phyloP scores from a whole-genome alignment of 805 yeast species.

The Torulaspora franciscae region DNA sequence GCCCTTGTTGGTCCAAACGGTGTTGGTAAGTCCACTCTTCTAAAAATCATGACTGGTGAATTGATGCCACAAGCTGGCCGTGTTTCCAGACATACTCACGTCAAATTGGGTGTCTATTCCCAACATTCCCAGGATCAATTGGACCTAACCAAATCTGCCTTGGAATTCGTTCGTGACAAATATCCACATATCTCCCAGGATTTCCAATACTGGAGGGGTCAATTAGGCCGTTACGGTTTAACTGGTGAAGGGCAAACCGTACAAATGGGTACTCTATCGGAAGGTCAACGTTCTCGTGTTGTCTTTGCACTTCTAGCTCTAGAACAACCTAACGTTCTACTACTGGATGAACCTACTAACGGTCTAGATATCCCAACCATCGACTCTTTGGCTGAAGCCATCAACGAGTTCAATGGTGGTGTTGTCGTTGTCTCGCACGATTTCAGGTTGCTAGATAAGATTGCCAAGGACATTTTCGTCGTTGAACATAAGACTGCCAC shows the following conservation, averaged over 20 bases:
- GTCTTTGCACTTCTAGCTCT: constrained; percentile 94
- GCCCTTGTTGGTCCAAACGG: constrained; percentile 99
- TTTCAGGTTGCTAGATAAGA: constrained; percentile 94
- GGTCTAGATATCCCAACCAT: constrained; percentile 98
- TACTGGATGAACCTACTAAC: constrained; percentile 99
- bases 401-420: constrained; percentile 93
- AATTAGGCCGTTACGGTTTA: constrained; percentile 95
- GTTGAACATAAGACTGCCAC: constrained; percentile 95
- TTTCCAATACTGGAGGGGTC: constrained; percentile 98
- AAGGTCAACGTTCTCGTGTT: constrained; percentile 99
- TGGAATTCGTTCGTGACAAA: constrained; percentile 95
- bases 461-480: constrained; percentile 95
- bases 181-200: constrained; percentile 89
- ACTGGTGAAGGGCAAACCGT: constrained; percentile 99
- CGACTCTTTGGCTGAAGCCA: constrained; percentile 96
- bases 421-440: constrained; percentile 98
- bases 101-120: constrained; percentile 96
- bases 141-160: constrained; percentile 89
- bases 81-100: constrained; percentile 94
- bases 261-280: constrained; percentile 96
- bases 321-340: constrained; percentile 88
- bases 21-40: constrained; percentile 95
- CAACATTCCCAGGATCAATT: constrained; percentile 99
- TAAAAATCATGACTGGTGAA: constrained; percentile 95
- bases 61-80: constrained; percentile 87